Percentiles rank a stretch among this genome's conserved stretches.
Conservation (phyloP, 2,329 filamentous ascomycete species). For the Microcyclospora tardicrescens region DNA sequence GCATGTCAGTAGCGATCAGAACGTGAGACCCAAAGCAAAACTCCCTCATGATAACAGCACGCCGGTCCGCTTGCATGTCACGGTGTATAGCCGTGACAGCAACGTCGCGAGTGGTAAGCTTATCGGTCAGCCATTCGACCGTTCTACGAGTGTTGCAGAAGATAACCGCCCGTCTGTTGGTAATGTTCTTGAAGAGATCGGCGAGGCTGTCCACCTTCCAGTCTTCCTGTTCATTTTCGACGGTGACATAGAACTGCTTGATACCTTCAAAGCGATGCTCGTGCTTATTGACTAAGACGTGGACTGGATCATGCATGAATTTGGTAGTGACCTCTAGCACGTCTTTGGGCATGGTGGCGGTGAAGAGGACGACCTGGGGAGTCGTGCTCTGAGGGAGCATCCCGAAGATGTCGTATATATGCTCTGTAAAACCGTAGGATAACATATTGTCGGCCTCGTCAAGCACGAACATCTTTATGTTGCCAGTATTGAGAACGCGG, state of each 20-base stretch:
- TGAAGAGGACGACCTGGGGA: slow-evolving; percentile 96
- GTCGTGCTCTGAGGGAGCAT: slow-evolving; percentile 93
- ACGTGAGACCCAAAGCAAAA: slow-evolving; percentile 99
- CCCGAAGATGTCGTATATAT: slow-evolving; percentile 99
- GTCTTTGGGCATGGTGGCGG: slow-evolving; percentile 97
- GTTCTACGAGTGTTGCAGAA: slow-evolving; percentile 99
- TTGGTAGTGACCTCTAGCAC: slow-evolving; percentile 99
- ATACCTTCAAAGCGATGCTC: slow-evolving; percentile 99
- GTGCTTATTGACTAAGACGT: slow-evolving; percentile 99
- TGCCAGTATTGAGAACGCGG: slow-evolving; percentile 88
- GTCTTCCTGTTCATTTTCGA: slow-evolving; percentile 99
- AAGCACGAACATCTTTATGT: slow-evolving; percentile 99
- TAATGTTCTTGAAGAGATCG: slow-evolving; percentile 97
- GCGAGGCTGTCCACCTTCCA: slow-evolving; percentile 99
- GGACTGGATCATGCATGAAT: slow-evolving; percentile 99
- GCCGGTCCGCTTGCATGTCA: slow-evolving; percentile 96
- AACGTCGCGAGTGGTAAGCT: slow-evolving; percentile 94
- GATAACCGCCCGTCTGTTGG: slow-evolving; percentile 98
- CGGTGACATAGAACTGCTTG: slow-evolving; percentile 99
- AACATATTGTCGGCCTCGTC: slow-evolving; percentile 99
- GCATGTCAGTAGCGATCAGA: slow-evolving; percentile 90
- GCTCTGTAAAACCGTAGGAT: slow-evolving; percentile 97
- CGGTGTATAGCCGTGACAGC: slow-evolving; percentile 99
- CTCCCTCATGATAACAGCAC: slow-evolving; percentile 99
- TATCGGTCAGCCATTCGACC: slow-evolving; percentile 99